phyloP scores from a whole-genome alignment of 164 flowering plant species.

The Protea cynaroides region DNA sequence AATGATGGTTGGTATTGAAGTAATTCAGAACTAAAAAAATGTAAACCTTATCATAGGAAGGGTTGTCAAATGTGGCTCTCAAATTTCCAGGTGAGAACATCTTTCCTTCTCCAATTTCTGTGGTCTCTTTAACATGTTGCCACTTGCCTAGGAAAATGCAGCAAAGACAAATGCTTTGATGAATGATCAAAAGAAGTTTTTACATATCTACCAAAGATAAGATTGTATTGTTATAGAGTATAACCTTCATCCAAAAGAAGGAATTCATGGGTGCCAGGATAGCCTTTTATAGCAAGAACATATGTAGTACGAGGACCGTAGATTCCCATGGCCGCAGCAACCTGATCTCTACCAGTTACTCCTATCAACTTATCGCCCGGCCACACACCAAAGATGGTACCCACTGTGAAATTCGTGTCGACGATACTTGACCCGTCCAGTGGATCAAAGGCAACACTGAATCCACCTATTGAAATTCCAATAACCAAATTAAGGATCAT shows the following conservation, averaged over 20 bases:
- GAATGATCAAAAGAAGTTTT: not conserved
- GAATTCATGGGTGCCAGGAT: constrained; percentile 96
- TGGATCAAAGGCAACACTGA: constrained; percentile 98
- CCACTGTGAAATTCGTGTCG: constrained; percentile 96
- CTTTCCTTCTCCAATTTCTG: constrained; percentile 87
- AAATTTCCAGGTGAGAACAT: constrained; percentile 94
- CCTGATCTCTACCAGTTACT: constrained; percentile 83
- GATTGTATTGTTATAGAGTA: too few species aligned
- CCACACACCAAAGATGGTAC: constrained; percentile 99
- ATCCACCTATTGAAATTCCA: constrained; percentile 58
- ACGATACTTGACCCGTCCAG: constrained; percentile 98
- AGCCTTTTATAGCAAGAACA: constrained; percentile 76
- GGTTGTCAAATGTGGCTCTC: constrained; percentile 93
- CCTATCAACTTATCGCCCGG: constrained; percentile 91
- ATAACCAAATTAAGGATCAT: not conserved
- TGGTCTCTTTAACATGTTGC: constrained; percentile 95
- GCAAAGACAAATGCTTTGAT: constrained; percentile 1
- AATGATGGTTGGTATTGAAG: not conserved
- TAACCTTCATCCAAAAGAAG: constrained; percentile 95
- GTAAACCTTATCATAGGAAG: constrained; percentile 72
- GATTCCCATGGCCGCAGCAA: constrained; percentile 98
- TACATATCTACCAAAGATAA: not conserved
- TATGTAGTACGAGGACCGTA: constrained; percentile 95
- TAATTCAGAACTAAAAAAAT: not conserved
- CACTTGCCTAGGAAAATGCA: constrained; percentile 64